Evolutionary conservation across 2,329 filamentous ascomycete genomes (phyloP), one percentile per base, ranked within the genome.

Genomic region (Aphanocladium album): DNA sequence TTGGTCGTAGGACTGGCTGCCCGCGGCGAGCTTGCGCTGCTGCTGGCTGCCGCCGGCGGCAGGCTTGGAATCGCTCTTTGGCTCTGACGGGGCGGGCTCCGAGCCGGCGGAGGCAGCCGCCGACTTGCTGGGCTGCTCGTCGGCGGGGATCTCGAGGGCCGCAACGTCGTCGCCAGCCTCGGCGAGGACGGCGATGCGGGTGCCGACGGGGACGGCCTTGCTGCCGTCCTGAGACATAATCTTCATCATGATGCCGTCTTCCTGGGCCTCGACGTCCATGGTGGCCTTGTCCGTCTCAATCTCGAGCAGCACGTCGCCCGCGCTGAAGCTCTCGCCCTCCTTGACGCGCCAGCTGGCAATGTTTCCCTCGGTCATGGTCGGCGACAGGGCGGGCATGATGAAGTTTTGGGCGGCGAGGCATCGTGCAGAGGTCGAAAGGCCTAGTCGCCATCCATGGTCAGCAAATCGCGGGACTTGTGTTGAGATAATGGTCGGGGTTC

Each of bases 281-380:
- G 90, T 90, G 60, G 91, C 91, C 81, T 96, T 96, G 76, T 96
- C 91, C 62, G 91, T 96, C 79, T 96, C 91, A 72, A 96, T 95
- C 77, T 96, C 91, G 62, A 96, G 85, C 56, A 96, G 82, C 35
- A 96, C 90, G 74, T 96, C 91, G 67, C 91, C 91, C 61, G 91
- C 89, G 54, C 84, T 80, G 75, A 91, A 96, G 56, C 85, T 82
- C 67, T 95, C 90, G 72, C 91, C 91, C 78, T 96, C 91, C 76
- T 93, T 93, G 69, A 96, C 83, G 74, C 87, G 89, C 91, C 91
- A 96, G 63, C 77, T 84, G 52, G 89, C 84, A 70, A 96, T 96
- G 76, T 91, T 95, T 63, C 91, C 91, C 76, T 96, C 91, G 64
- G 91, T 96, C 91, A 96, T 96, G 61, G 91, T 96, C 60, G 91